phyloP scores from a whole-genome alignment of 1,284 basidiomycete genomes.

The Lentinula novae-zelandiae region DNA sequence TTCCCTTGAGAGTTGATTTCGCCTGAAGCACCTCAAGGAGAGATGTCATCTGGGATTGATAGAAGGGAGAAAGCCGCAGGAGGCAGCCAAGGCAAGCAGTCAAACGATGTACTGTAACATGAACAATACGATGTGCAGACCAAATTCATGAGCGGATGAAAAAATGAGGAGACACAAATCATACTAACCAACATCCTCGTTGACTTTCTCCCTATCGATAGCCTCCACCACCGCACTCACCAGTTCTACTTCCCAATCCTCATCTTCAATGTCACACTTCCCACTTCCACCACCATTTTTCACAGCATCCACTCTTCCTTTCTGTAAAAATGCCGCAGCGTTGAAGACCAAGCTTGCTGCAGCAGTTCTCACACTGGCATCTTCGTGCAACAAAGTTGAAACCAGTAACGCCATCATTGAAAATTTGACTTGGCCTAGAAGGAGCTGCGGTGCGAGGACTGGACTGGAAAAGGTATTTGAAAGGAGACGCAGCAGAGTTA shows the following conservation, averaged over 20 bases:
- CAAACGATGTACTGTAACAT: constrained; percentile 67
- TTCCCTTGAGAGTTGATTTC: constrained; percentile 46
- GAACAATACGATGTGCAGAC: not conserved
- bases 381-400: constrained; percentile 63
- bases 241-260: constrained; percentile 83
- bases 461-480: constrained; percentile 67
- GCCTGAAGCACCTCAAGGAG: constrained; percentile 74
- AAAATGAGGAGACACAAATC: not conserved
- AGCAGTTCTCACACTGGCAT: constrained; percentile 68
- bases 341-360: constrained; percentile 84
- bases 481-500: constrained; percentile 73
- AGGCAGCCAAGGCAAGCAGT: constrained; percentile 73
- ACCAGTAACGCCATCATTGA: constrained; percentile 53
- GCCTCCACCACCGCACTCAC: constrained; percentile 77
- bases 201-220: constrained; percentile 62
- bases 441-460: constrained; percentile 48
- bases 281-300: constrained; percentile 37
- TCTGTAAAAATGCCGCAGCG: constrained; percentile 62
- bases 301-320: constrained; percentile 43
- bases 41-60: constrained; percentile 47
- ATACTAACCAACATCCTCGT: constrained; percentile 76
- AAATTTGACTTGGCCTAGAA: constrained; percentile 32
- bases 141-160: not conserved
- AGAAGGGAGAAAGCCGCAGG: constrained; percentile 64
- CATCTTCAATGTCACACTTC: constrained; percentile 38